Percentiles rank a stretch among this genome's conserved stretches.
These are phyloP conservation scores for Parastagonospora avenae DNA, from an alignment of 2,329 filamentous ascomycete species.

Conservation along the genomic window DNA sequence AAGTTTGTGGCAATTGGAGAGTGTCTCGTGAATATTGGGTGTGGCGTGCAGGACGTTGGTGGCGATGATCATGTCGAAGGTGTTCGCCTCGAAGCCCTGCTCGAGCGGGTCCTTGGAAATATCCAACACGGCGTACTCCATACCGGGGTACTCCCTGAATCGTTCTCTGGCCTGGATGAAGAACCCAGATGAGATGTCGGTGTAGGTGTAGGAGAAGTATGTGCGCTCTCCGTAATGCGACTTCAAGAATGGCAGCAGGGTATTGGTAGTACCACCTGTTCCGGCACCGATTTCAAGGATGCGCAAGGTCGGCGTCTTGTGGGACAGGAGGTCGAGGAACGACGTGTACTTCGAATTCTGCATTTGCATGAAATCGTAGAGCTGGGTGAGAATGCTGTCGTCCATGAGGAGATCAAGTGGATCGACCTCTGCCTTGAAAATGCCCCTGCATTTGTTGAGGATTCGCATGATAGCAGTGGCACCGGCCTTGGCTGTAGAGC, in stretches of 20 bases:
- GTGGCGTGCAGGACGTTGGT: constrained; percentile 18
- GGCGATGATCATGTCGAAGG: constrained; percentile 24
- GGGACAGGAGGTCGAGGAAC: not conserved
- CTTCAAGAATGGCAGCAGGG: constrained; percentile 7
- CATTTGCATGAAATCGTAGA: not conserved
- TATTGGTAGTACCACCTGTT: constrained; percentile 17
- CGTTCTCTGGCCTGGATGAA: constrained; percentile 14
- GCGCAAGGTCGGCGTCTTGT: constrained; percentile 1
- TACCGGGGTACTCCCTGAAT: constrained; percentile 5
- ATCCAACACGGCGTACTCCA: constrained; percentile 1
- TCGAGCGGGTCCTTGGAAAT: not conserved
- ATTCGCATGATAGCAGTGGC: not conserved
- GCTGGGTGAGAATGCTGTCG: not conserved
- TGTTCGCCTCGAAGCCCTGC: constrained; percentile 12
- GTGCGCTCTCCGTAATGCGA: not conserved
- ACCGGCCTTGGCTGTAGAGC: not conserved
- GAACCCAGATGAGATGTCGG: constrained; percentile 26
- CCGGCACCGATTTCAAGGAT: constrained; percentile 20
- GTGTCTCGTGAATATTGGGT: not conserved
- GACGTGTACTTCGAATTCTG: not conserved
- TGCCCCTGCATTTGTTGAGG: not conserved
- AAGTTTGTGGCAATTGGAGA: not conserved
- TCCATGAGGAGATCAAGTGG: not conserved
- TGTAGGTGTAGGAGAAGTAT: constrained; percentile 21
- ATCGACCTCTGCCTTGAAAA: not conserved